Base-by-base conservation (phyloP, 805 yeast species). In the Metschnikowia reukaufii region DNA sequence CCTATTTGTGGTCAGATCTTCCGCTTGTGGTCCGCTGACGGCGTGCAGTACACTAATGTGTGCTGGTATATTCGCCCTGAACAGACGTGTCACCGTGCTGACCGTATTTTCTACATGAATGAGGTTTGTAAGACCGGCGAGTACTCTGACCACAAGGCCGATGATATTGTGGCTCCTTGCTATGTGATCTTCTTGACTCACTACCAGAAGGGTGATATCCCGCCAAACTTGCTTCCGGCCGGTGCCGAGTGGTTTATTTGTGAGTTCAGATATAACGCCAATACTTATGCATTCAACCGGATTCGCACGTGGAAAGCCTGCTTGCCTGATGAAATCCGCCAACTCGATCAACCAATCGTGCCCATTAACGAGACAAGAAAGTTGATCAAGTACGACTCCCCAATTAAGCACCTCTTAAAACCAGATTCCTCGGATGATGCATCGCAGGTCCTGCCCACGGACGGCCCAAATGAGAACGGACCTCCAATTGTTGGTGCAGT, bases 291-390 rank as follows among this genome's bases (percentile, higher is more conserved):
- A 23, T 94, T 94, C 75, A 94, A 92, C 68, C 86, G 92, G 63
- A 94, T 94, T 59, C 80, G 98, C 62, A 92, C 99, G 2, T 94
- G 99, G 99, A 92, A 89, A 67, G 97, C 97, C 6, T 94, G 98
- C 73, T 76, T 94, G 55, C 99, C 99, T 0, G 98, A 94, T 66
- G 98, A 92, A 66, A 86, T 92, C 39, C 82, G 98, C 59, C 73
- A 75, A 45, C 92, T 88, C 59, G 97, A 91, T 60, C 74, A 70
- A 47, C 86, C 87, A 29, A 82, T 86, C 18, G 80, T 81, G 32
- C 90, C 92, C 6, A 76, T 92, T 42, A 67, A 61, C 45, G 82
- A 81, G 48, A 80, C 87, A 44, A 77, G 91, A 59, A 78, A 80
- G 54, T 75, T 86, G 62, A 83, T 83, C 61, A 83, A 85, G 60